Evolutionary conservation across 768 basidiomycete species (phyloP), one percentile per base, ranked within the genome.

Genomic region (Macrolepiota fuliginosa): DNA sequence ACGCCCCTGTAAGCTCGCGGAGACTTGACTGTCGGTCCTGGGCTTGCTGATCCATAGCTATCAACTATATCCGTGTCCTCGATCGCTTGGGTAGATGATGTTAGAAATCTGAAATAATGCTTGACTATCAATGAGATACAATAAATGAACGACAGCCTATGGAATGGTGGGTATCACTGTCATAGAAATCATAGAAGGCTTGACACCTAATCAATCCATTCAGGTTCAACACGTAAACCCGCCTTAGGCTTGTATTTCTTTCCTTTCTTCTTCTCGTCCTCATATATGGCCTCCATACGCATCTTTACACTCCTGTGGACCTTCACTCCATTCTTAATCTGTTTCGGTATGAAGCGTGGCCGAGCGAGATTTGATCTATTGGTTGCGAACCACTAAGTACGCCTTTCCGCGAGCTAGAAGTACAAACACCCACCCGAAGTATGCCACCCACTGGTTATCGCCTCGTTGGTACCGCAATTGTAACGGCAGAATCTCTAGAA

Each of bases 401-500:
- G 3, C 24, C 36, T 39, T 29, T 24, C 10, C n/a, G 27, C 15
- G 17, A 13, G 3, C 25, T n/a, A 29, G 54, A n/a, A 53, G 5
- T n/a, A 50, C 2, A 24, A 40, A 42, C 45, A 72, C 76, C 3
- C 36, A 77, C 72, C 74, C 71, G 40, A 73, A 69, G 46, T 72
- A 68, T 12, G 71, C 68, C 3, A 70, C 71, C 80, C 79, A 80
- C 37, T 67, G 50, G 56, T 76, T 72, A 61, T 79, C 71, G 4
- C 68, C 67, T 52, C 63, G 70, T 64, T 81, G 80, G 62, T 74
- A 79, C 56, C 74, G 69, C 60, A 77, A 68, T 15, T 69, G 69
- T 57, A 83, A 47, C 3, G 84, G 86, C 13, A 85, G 46, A 7
- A 82, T 4, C 69, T 93, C 91, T 42, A 92, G 73, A 36, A 84